Evolutionary conservation across 495 filamentous ascomycete species (phyloP).

Genomic region (Penicillium egyptiacum): DNA sequence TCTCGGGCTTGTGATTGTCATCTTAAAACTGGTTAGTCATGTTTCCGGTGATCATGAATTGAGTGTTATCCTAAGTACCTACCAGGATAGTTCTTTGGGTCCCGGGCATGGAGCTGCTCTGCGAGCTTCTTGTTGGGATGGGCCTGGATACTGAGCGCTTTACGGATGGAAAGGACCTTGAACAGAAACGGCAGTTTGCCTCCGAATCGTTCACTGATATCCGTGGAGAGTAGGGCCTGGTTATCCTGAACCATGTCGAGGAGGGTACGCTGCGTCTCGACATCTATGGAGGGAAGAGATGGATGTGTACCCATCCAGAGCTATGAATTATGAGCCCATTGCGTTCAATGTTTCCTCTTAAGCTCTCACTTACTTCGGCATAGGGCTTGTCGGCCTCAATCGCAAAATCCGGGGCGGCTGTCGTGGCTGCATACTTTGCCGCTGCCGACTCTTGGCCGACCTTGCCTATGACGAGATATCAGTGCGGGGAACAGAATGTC

Average conservation of each 20-base stretch:
- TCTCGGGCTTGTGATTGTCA: constrained; percentile 99
- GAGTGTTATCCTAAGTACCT: background rate
- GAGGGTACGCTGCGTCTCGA: constrained; percentile 78
- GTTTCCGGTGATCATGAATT: background rate
- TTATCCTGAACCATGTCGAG: constrained; percentile 91
- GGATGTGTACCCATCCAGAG: constrained; percentile 99
- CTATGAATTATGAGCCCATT: constrained; percentile 46
- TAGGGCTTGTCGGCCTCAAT: constrained; percentile 80
- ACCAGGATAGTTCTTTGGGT: constrained; percentile 92
- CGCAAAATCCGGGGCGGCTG: constrained; percentile 64
- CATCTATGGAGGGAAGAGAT: constrained; percentile 87
- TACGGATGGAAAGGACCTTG: constrained; percentile 92
- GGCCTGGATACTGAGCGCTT: constrained; percentile 94
- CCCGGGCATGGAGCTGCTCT: constrained; percentile 78
- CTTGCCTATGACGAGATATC: constrained; percentile 53
- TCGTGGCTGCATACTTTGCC: constrained; percentile 74
- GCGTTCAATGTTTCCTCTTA: background rate
- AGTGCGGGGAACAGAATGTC: constrained; percentile 29
- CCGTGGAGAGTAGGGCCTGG: constrained; percentile 69
- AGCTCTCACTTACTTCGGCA: constrained; percentile 63
- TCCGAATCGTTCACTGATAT: constrained; percentile 70
- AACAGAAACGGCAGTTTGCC: constrained; percentile 91
- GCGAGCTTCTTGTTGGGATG: constrained; percentile 98
- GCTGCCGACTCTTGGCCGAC: constrained; percentile 74
- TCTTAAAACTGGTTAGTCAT: constrained; percentile 46